Evolutionary conservation across 2,329 filamentous ascomycete genomes (phyloP).

Genomic region (Beauveria sp.): DNA sequence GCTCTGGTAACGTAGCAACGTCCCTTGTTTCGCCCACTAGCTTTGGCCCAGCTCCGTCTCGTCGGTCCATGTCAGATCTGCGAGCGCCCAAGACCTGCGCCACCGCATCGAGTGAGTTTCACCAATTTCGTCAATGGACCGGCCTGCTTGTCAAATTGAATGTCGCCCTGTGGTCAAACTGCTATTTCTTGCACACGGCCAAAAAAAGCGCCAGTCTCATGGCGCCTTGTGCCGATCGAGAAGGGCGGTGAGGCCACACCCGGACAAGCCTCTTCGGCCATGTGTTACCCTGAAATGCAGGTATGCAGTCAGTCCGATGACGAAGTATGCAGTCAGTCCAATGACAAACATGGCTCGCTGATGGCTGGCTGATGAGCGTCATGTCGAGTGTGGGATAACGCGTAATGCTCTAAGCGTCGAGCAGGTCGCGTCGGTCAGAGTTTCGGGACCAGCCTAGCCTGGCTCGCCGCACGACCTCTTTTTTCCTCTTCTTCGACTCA

Average conservation of each 20-base stretch:
- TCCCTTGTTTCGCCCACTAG: background rate
- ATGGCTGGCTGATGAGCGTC: background rate
- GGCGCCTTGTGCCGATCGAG: background rate
- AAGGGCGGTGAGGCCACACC: constrained; percentile 6
- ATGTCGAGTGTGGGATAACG: background rate
- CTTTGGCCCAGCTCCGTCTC: background rate
- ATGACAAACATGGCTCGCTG: too few species aligned
- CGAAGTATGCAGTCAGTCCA: background rate
- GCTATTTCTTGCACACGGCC: background rate
- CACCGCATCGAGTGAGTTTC: background rate
- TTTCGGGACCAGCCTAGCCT: background rate
- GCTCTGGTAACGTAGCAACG: background rate
- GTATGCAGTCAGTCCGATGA: background rate
- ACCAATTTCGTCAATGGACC: too few species aligned
- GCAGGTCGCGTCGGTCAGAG: background rate
- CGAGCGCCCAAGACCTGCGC: background rate
- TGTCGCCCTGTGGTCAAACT: background rate
- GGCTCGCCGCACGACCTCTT: background rate
- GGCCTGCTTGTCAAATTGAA: background rate
- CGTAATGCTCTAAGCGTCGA: background rate
- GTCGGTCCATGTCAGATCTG: constrained; percentile 9
- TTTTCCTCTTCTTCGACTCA: background rate
- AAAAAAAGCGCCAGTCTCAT: background rate
- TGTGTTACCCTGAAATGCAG: background rate
- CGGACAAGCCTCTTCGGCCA: background rate